These are phyloP conservation scores for Quercus bicolor DNA, from an alignment of 306 rosid genomes.

Conservation along the genomic window DNA sequence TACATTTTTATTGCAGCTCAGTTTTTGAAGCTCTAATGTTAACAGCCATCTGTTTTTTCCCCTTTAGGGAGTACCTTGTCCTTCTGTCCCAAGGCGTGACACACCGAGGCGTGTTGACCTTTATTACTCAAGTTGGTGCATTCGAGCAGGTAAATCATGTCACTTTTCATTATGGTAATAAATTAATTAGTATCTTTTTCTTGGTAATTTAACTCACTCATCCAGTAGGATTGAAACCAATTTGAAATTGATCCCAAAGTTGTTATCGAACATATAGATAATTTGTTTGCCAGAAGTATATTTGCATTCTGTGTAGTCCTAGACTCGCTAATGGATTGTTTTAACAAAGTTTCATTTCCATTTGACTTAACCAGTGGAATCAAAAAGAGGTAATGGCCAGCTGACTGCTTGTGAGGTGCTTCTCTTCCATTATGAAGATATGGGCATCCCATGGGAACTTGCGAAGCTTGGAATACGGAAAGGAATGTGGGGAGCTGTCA, in stretches of 20 bases:
- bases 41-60: background rate
- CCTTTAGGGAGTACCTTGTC: conserved; percentile 45
- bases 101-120: conserved; percentile 55
- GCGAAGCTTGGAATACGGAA: conserved; percentile 89
- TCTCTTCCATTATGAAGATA: conserved; percentile 91
- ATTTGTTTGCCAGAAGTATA: background rate
- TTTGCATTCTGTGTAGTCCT: background rate
- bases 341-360: conserved; percentile 7
- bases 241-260: background rate
- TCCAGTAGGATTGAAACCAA: background rate
- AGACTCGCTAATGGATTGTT: background rate
- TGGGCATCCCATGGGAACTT: conserved; percentile 99
- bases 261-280: too few species aligned
- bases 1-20: background rate
- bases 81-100: conserved; percentile 44
- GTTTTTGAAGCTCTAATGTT: background rate
- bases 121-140: conserved; percentile 72
- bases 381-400: conserved; percentile 54
- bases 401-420: conserved; percentile 82
- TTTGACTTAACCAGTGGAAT: conserved; percentile 52
- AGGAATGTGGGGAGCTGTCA: conserved; percentile 96
- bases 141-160: conserved; percentile 46
- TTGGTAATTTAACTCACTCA: background rate
- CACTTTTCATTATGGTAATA: background rate
- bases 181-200: background rate